phyloP scores from a whole-genome alignment of 345 rosid genomes.

The Bruguiera gymnorhiza region DNA sequence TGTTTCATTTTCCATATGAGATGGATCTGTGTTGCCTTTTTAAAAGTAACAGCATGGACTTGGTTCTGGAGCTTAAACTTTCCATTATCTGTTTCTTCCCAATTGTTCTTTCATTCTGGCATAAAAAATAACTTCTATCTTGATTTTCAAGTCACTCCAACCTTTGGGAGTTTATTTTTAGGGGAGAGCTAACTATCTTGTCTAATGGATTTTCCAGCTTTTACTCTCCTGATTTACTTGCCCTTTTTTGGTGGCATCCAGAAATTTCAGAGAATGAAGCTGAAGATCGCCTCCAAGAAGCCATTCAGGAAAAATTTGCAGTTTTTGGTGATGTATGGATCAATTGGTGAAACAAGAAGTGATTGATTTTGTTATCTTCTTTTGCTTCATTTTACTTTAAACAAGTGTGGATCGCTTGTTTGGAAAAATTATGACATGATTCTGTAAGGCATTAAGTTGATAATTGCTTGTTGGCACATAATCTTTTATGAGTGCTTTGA shows the following conservation, averaged over 20 bases:
- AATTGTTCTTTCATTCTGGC: neutral
- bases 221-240: constrained; percentile 16
- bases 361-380: constrained; percentile 6
- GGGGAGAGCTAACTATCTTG: neutral
- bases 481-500: neutral
- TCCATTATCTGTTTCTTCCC: neutral
- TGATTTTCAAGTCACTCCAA: neutral
- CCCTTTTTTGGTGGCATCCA: constrained; percentile 33
- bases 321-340: constrained; percentile 91
- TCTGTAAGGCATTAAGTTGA: neutral
- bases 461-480: neutral
- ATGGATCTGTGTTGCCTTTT: neutral
- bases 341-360: constrained; percentile 15
- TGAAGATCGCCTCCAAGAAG: constrained; percentile 88
- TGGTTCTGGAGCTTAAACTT: neutral
- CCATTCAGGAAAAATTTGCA: constrained; percentile 94
- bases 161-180: neutral
- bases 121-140: neutral
- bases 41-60: neutral
- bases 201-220: neutral
- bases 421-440: too few species aligned
- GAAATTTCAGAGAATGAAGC: constrained; percentile 99
- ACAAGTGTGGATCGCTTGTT: neutral
- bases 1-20: neutral
- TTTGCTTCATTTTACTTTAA: neutral